These are phyloP conservation scores for Seiridium unicorne DNA, from an alignment of 2,329 filamentous ascomycete species.

Conservation along the genomic window DNA sequence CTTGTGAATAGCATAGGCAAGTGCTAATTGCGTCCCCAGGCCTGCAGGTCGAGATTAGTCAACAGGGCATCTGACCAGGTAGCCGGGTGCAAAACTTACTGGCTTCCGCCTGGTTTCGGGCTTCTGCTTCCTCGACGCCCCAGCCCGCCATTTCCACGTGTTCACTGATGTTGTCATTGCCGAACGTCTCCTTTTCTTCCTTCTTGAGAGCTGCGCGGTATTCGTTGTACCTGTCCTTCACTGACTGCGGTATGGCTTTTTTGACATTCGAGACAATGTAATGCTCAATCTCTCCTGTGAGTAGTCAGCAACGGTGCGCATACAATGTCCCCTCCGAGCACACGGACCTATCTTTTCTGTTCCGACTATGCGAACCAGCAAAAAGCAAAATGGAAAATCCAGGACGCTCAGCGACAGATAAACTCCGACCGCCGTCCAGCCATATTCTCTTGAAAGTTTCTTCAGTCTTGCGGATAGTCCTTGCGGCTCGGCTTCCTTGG, in stretches of 20 bases:
- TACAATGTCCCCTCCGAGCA: neutral
- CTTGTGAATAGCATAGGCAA: constrained; percentile 97
- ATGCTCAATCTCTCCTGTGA: constrained; percentile 61
- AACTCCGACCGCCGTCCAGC: constrained; percentile 89
- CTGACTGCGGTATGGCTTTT: constrained; percentile 56
- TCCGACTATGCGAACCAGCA: constrained; percentile 79
- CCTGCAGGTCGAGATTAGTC: constrained; percentile 36
- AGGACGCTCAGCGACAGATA: constrained; percentile 80
- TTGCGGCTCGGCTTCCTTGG: constrained; percentile 7
- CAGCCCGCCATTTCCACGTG: constrained; percentile 52
- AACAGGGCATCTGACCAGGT: neutral
- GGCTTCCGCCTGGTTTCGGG: constrained; percentile 62
- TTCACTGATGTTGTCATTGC: constrained; percentile 41
- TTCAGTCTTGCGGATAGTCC: constrained; percentile 71
- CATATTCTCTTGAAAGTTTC: constrained; percentile 87
- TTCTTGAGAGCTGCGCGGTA: constrained; percentile 47
- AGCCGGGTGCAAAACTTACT: constrained; percentile 57
- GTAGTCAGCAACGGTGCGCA: neutral
- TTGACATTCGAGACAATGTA: constrained; percentile 61
- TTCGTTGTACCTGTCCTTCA: constrained; percentile 52
- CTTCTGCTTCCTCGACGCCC: constrained; percentile 64
- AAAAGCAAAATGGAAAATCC: constrained; percentile 94
- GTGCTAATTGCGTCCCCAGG: constrained; percentile 76
- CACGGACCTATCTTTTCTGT: constrained; percentile 80
- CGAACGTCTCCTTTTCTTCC: constrained; percentile 40